Percentiles rank a stretch among this genome's conserved stretches.
phyloP scores from a whole-genome alignment of 2,329 filamentous ascomycete genomes.

The Colletotrichum euphorbiae region DNA sequence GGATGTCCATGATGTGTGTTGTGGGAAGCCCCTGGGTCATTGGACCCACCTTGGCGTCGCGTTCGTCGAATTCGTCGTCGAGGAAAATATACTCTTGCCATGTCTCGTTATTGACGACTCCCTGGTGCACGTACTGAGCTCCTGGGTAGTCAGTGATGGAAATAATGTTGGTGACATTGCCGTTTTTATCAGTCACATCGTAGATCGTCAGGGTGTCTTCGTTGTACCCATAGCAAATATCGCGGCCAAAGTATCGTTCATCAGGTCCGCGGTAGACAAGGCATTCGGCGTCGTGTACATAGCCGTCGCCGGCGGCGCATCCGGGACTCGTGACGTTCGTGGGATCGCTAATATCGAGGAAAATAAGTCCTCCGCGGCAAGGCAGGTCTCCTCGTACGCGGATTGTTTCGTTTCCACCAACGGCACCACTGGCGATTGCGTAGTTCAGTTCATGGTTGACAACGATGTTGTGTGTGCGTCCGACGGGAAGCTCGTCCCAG shows the following conservation, averaged over 20 bases:
- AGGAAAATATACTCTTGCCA: constrained; percentile 57
- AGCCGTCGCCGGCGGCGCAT: constrained; percentile 66
- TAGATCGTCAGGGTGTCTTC: constrained; percentile 64
- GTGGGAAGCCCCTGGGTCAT: constrained; percentile 56
- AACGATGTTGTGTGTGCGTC: constrained; percentile 60
- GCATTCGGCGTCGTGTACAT: constrained; percentile 72
- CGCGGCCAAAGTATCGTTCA: constrained; percentile 55
- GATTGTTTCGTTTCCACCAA: constrained; percentile 48
- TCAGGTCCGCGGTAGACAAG: constrained; percentile 65
- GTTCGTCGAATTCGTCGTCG: constrained; percentile 64
- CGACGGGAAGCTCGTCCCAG: constrained; percentile 54
- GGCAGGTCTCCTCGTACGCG: constrained; percentile 38
- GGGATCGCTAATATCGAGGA: constrained; percentile 67
- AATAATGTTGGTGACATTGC: constrained; percentile 55
- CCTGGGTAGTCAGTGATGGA: constrained; percentile 65
- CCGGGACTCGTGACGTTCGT: constrained; percentile 64
- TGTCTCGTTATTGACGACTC: constrained; percentile 59
- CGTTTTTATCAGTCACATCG: constrained; percentile 63
- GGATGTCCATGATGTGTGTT: constrained; percentile 61
- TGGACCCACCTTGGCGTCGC: constrained; percentile 51
- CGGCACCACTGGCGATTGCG: constrained; percentile 56
- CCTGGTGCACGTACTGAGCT: constrained; percentile 65
- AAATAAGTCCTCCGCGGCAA: constrained; percentile 67
- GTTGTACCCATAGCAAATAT: constrained; percentile 69
- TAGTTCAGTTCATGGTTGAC: constrained; percentile 60